Evolutionary conservation across 805 yeast species (phyloP).

Genomic region (Zygosaccharomyces pseudorouxii): DNA sequence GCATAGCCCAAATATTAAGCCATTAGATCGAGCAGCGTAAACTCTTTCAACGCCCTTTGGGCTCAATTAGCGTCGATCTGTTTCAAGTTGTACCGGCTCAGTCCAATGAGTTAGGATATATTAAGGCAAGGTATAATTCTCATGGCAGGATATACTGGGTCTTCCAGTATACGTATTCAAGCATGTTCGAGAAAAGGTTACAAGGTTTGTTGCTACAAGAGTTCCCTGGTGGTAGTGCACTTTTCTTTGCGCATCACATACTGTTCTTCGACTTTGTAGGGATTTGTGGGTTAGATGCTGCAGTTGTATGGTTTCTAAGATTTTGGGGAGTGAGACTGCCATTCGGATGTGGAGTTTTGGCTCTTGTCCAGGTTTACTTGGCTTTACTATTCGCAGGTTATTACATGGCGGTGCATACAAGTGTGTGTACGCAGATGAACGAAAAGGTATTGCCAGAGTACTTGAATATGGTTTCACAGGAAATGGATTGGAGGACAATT

Average conservation of each 20-base stretch:
- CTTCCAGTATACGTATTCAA: neutral
- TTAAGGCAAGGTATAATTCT: neutral
- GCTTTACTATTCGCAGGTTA: neutral
- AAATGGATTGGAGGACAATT: neutral
- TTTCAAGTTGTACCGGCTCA: conserved; percentile 1
- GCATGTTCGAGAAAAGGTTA: neutral
- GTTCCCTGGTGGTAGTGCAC: neutral
- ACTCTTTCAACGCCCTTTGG: neutral
- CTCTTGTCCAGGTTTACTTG: conserved; percentile 1
- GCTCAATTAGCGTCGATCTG: conserved; percentile 1
- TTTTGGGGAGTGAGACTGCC: neutral
- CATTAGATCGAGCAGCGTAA: neutral
- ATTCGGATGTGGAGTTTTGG: conserved; percentile 1
- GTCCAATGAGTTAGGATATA: neutral
- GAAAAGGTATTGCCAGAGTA: conserved; percentile 1
- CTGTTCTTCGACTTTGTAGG: conserved; percentile 4
- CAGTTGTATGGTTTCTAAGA: neutral
- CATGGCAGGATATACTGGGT: neutral
- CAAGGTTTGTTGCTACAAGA: conserved; percentile 1
- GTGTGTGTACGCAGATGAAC: conserved; percentile 5
- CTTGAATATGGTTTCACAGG: conserved; percentile 2
- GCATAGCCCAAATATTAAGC: too few species aligned
- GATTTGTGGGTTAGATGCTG: neutral
- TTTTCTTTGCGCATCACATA: conserved; percentile 5
- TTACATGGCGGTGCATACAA: conserved; percentile 2